These are phyloP conservation scores for Herpetomonas samuelpessoai DNA, from an alignment of 208 protist species.

Conservation along the genomic window DNA sequence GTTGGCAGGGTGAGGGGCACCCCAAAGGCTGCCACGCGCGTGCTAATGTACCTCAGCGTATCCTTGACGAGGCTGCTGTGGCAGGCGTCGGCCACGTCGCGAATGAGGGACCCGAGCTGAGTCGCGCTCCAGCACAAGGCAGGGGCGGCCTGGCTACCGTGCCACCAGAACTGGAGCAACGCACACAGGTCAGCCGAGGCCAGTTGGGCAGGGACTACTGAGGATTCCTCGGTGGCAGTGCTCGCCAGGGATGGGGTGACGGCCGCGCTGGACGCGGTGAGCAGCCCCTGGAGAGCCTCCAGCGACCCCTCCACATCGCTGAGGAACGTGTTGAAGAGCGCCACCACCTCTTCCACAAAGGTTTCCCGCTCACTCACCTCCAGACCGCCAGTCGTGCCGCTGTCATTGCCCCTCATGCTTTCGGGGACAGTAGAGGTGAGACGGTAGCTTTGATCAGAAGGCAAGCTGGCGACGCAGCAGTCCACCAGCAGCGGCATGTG, in stretches of 20 bases:
- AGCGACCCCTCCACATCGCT: slow-evolving; percentile 38
- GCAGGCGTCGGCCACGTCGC: slow-evolving; percentile 30
- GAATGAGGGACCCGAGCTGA: slow-evolving; percentile 20
- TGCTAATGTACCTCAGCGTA: slow-evolving; percentile 37
- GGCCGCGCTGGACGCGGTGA: not conserved
- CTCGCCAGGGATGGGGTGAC: not conserved
- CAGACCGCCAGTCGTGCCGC: not conserved
- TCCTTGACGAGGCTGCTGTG: slow-evolving; percentile 36
- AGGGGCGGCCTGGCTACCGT: slow-evolving; percentile 30
- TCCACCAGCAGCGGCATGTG: slow-evolving; percentile 64
- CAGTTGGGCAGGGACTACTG: no score
- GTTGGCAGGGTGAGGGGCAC: no score
- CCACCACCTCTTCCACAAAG: slow-evolving; percentile 38
- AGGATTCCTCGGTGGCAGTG: not conserved
- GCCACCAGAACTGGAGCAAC: slow-evolving; percentile 66
- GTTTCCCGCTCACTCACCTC: slow-evolving; percentile 18
- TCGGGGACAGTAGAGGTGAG: no score
- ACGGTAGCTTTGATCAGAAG: slow-evolving; percentile 17
- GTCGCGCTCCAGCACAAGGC: slow-evolving; percentile 18
- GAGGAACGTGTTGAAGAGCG: slow-evolving; percentile 11
- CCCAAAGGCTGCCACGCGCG: slow-evolving; percentile 29
- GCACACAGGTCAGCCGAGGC: slow-evolving; percentile 22
- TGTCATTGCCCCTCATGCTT: no score
- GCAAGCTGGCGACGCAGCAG: slow-evolving; percentile 33
- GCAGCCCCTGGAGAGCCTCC: slow-evolving; percentile 19